phyloP scores from a whole-genome alignment of 2,329 filamentous ascomycete genomes.

The Penicillium paneum region DNA sequence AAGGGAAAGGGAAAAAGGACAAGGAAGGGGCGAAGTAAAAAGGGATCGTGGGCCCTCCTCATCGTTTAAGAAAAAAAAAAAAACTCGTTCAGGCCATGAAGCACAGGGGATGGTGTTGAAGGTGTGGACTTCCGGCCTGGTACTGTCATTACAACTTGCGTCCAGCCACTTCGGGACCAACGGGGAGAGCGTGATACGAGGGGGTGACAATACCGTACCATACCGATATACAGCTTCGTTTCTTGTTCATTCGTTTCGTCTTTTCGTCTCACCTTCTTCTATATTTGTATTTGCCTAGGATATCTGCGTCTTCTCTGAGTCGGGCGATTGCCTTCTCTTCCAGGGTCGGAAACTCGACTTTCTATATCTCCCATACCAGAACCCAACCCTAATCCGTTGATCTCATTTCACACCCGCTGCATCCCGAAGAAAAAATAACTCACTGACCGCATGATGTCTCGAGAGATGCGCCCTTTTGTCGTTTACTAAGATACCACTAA shows the following conservation, averaged over 20 bases:
- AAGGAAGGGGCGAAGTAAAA: conserved; percentile 20
- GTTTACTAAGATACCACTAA: background rate
- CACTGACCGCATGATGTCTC: conserved; percentile 11
- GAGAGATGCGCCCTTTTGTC: background rate
- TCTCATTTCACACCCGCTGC: conserved; percentile 23
- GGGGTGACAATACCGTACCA: background rate
- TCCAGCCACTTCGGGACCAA: background rate
- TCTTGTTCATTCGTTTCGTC: background rate
- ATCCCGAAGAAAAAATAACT: conserved; percentile 18
- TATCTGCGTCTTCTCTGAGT: background rate
- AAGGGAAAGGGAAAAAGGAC: conserved; percentile 15
- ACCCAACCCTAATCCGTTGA: conserved; percentile 17
- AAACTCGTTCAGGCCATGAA: conserved; percentile 5
- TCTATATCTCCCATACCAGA: background rate
- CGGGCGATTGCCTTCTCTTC: too few relatives aligned
- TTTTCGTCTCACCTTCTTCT: background rate
- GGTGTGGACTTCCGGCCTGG: conserved; percentile 1
- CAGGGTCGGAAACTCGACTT: background rate
- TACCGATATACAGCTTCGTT: background rate
- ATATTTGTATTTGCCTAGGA: background rate
- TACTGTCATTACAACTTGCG: conserved; percentile 1
- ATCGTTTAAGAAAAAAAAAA: background rate
- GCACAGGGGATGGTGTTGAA: conserved; percentile 16
- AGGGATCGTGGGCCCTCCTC: conserved; percentile 27
- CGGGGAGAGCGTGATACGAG: background rate